These are phyloP conservation scores for Acanthamoeba quina DNA, from an alignment of 208 protist species.

Conservation along the genomic window DNA sequence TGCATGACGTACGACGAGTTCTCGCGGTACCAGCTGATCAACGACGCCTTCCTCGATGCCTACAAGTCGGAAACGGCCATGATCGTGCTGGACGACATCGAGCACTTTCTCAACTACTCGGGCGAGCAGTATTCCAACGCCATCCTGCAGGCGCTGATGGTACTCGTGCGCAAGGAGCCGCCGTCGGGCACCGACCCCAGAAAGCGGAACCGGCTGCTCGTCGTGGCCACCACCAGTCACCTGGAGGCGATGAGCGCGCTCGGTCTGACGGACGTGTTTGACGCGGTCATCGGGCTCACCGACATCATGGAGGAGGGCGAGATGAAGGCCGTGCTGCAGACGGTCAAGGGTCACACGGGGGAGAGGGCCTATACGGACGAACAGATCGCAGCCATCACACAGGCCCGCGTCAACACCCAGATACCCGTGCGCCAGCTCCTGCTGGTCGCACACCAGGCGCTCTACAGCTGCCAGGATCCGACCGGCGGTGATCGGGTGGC, in stretches of 20 bases:
- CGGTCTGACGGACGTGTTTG: constrained; percentile 94
- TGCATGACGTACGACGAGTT: constrained; percentile 90
- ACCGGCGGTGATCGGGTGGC: too few species aligned
- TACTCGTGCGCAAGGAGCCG: constrained; percentile 96
- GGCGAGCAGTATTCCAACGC: constrained; percentile 98
- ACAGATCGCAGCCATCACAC: too few species aligned
- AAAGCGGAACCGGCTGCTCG: constrained; percentile 95
- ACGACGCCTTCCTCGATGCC: constrained; percentile 98
- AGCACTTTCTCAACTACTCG: constrained; percentile 91
- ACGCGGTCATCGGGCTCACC: constrained; percentile 51
- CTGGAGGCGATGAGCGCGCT: constrained; percentile 93
- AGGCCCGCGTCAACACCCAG: too few species aligned
- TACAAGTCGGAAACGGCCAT: constrained; percentile 97
- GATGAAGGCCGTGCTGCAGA: background rate
- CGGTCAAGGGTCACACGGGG: too few species aligned
- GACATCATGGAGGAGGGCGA: constrained; percentile 31
- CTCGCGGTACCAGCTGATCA: background rate
- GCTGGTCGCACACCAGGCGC: too few species aligned
- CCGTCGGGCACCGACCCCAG: constrained; percentile 83
- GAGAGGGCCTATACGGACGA: too few species aligned
- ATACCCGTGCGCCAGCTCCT: too few species aligned
- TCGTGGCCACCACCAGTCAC: constrained; percentile 96
- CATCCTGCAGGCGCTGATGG: constrained; percentile 97
- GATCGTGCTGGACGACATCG: constrained; percentile 99
- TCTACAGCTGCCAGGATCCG: too few species aligned